Evolutionary conservation across 306 rosid genomes (phyloP), one percentile per base, ranked within the genome.

Genomic region (Hippophae rhamnoides): DNA sequence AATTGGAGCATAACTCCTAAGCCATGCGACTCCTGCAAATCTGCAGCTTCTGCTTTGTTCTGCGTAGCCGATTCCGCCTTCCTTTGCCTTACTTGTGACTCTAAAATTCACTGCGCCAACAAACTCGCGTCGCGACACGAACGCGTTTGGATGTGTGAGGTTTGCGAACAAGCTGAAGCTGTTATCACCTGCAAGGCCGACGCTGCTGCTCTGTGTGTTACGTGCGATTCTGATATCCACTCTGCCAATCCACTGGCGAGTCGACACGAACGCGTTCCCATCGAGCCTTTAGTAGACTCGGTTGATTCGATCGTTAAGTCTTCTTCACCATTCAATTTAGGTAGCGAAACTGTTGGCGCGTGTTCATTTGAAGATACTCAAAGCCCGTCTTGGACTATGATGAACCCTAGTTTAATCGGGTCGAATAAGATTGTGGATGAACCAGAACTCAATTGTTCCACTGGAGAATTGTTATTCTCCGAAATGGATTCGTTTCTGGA

Each of bases 111-210:
- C 82, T 71, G 66, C 44, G 76, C 75, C 52, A 85, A 85, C 68
- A 83, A 82, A 61, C 72, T 81, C 0, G 73, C 86, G 0, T 80
- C 89, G 6, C 82, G 89, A 57, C 97, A 88, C 71, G 84, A 72
- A 65, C 97, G 99, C 43, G 90, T 93, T 7, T 93, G 95, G 99
- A 75, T 93, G 76, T 93, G 99, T 3, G 95, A 88, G 69, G 97
- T 88, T 8, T 93, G 99, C 67, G 97, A 93, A 68, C 99, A 93
- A 13, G 97, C 95, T 0, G 96, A 96, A 0, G 97, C 95, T 0
- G 63, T 86, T 7, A 89, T 93, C 84, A 86, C 93, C 52, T 93
- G 99, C 77, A 88, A 86, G 73, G 99, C 99, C 0, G 99, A 93
- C 72, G 97, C 99, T 4, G 99, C 97, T 0, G 86, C 85, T 0